Conservation (phyloP, 225 moss, liverwort and hornwort genomes). For the Antitrichia curtipendula region DNA sequence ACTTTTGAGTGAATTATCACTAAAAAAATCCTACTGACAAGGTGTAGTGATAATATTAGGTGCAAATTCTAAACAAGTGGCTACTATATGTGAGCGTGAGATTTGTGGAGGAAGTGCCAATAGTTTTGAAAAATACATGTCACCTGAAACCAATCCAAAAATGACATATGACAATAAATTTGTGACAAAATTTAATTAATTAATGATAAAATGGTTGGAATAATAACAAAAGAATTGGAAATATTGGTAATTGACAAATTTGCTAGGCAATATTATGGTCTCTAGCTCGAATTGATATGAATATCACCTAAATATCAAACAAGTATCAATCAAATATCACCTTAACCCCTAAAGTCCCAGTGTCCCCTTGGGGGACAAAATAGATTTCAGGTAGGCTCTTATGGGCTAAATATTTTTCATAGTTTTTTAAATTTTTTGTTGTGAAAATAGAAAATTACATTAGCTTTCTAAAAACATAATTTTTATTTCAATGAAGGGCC, state of each 20-base stretch:
- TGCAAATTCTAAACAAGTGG: accelerated
- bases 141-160: neutral
- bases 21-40: neutral
- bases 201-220: neutral
- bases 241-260: neutral
- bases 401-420: too few species aligned
- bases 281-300: neutral
- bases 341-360: too few species aligned
- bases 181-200: neutral
- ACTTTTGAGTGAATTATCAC: neutral
- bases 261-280: neutral
- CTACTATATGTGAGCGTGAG: neutral
- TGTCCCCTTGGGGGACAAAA: too few species aligned
- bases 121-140: neutral
- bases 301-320: neutral
- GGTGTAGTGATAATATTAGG: too few species aligned
- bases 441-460: too few species aligned
- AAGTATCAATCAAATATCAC: neutral
- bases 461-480: too few species aligned
- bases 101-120: accelerated
- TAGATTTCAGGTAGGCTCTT: too few species aligned
- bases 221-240: neutral
- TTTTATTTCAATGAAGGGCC: too few species aligned
- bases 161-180: neutral
- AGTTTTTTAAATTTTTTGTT: too few species aligned